These are phyloP conservation scores for Aspergillus funiculosus DNA, from an alignment of 495 filamentous ascomycete species.

Conservation along the genomic window DNA sequence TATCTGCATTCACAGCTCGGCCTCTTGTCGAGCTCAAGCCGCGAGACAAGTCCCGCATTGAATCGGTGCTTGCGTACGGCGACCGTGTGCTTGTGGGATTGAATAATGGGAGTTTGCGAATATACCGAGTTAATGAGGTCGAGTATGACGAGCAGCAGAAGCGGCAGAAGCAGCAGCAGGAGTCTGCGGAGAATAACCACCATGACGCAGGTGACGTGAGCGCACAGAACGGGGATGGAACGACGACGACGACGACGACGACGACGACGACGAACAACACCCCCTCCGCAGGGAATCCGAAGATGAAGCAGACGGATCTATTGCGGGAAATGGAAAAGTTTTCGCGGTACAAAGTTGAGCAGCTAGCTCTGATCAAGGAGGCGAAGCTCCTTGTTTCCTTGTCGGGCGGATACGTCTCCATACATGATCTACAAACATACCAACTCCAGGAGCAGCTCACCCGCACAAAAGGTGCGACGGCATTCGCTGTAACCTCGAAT, in stretches of 20 bases:
- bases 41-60: slow-evolving; percentile 92
- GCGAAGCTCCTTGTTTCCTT: slow-evolving; percentile 84
- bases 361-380: slow-evolving; percentile 92
- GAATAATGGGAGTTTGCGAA: slow-evolving; percentile 78
- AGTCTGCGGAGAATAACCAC: slow-evolving; percentile 7
- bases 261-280: slow-evolving; percentile 1
- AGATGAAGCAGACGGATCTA: slow-evolving; percentile 66
- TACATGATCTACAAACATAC: slow-evolving; percentile 84
- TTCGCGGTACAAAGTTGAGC: slow-evolving; percentile 78
- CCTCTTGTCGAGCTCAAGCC: slow-evolving; percentile 93
- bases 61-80: slow-evolving; percentile 86
- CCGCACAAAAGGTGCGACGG: slow-evolving; percentile 79
- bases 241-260: slow-evolving; percentile 11
- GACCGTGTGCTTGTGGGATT: slow-evolving; percentile 88
- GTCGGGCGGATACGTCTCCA: slow-evolving; percentile 77
- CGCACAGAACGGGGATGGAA: slow-evolving; percentile 13
- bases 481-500: slow-evolving; percentile 90
- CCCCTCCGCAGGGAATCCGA: slow-evolving; percentile 20
- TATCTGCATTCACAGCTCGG: slow-evolving; percentile 94
- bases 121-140: slow-evolving; percentile 82
- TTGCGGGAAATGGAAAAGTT: slow-evolving; percentile 92
- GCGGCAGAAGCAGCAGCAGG: too few relatives aligned
- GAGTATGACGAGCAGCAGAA: slow-evolving; percentile 15
- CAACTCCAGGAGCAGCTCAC: slow-evolving; percentile 69
- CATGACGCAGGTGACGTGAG: slow-evolving; percentile 5